Conservation (phyloP, 352 stramenopile genomes). For the Pythium insidiosum region DNA sequence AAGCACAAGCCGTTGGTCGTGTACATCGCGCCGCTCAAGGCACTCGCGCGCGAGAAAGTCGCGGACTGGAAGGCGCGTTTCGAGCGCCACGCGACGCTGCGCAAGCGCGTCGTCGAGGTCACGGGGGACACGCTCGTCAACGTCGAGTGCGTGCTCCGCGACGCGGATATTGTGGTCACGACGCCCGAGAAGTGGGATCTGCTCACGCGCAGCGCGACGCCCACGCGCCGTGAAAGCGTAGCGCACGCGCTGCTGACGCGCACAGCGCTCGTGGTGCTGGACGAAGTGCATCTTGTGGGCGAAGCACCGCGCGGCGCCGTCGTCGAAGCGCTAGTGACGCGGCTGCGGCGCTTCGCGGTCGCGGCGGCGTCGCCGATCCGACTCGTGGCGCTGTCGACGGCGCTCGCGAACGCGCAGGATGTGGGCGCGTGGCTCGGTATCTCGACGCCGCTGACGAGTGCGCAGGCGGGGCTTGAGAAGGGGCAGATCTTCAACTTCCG, state of each 20-base stretch:
- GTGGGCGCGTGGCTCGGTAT: constrained; percentile 97
- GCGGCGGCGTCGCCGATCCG: constrained; percentile 70
- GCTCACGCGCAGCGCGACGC: constrained; percentile 88
- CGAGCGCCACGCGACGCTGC: constrained; percentile 65
- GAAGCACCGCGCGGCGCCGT: constrained; percentile 92
- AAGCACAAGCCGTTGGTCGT: constrained; percentile 86
- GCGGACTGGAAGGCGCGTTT: constrained; percentile 95
- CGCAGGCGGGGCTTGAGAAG: too few species aligned
- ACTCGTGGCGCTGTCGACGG: constrained; percentile 94
- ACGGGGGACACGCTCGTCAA: constrained; percentile 96
- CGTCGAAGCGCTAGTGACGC: constrained; percentile 87
- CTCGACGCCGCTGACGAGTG: constrained; percentile 41
- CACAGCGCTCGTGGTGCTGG: constrained; percentile 91
- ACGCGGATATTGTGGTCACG: constrained; percentile 95
- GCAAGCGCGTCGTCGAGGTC: constrained; percentile 94
- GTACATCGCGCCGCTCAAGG: constrained; percentile 98
- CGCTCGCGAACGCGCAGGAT: constrained; percentile 94
- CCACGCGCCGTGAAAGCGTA: too few species aligned
- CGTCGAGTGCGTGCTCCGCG: constrained; percentile 77
- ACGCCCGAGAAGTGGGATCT: constrained; percentile 98
- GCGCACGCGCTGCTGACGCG: constrained; percentile 56
- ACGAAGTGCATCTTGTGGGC: constrained; percentile 97
- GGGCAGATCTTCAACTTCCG: constrained; percentile 93
- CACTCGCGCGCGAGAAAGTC: constrained; percentile 94
- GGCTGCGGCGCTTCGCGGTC: constrained; percentile 60